A percentile compares a stretch with the other conserved stretches of the same genome.
phyloP scores from a whole-genome alignment of 2,329 filamentous ascomycete species.

The Colletotrichum simmondsii region DNA sequence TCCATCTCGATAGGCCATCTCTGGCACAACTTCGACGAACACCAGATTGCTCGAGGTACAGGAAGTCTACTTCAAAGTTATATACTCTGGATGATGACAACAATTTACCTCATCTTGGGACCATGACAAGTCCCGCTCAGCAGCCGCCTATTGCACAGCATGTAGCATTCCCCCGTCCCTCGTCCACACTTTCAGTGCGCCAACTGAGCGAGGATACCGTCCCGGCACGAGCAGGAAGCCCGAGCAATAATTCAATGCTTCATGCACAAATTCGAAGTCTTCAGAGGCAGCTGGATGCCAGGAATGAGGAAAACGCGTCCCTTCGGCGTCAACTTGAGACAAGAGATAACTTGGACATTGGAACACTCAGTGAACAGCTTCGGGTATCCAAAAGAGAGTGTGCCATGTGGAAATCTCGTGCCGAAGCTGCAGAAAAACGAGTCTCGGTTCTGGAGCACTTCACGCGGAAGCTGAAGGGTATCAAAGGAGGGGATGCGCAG shows the following conservation, averaged over 20 bases:
- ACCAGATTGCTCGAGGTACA: neutral
- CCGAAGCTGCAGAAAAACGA: slow-evolving; percentile 65
- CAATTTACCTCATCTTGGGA: slow-evolving; percentile 45
- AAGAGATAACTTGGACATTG: slow-evolving; percentile 54
- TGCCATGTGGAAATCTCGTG: slow-evolving; percentile 64
- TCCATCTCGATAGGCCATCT: slow-evolving; percentile 28
- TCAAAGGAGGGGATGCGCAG: slow-evolving; percentile 37
- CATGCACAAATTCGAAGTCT: slow-evolving; percentile 62
- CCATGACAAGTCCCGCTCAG: slow-evolving; percentile 49
- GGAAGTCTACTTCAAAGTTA: neutral
- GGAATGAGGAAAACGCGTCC: slow-evolving; percentile 57
- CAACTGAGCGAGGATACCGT: neutral
- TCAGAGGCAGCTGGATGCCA: slow-evolving; percentile 56
- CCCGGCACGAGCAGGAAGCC: slow-evolving; percentile 31
- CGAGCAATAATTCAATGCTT: slow-evolving; percentile 48
- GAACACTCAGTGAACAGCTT: slow-evolving; percentile 60
- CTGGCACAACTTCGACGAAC: neutral
- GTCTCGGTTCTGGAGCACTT: slow-evolving; percentile 60
- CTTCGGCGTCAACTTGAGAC: slow-evolving; percentile 59
- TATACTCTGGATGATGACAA: slow-evolving; percentile 30
- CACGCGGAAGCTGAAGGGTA: slow-evolving; percentile 45
- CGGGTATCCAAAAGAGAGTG: slow-evolving; percentile 53
- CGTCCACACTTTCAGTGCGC: slow-evolving; percentile 41
- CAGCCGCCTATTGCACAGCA: slow-evolving; percentile 52
- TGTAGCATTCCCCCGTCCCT: slow-evolving; percentile 46